Evolutionary conservation across 1,284 basidiomycete genomes (phyloP), one percentile per base, ranked within the genome.

Genomic region (Irpex sp.): DNA sequence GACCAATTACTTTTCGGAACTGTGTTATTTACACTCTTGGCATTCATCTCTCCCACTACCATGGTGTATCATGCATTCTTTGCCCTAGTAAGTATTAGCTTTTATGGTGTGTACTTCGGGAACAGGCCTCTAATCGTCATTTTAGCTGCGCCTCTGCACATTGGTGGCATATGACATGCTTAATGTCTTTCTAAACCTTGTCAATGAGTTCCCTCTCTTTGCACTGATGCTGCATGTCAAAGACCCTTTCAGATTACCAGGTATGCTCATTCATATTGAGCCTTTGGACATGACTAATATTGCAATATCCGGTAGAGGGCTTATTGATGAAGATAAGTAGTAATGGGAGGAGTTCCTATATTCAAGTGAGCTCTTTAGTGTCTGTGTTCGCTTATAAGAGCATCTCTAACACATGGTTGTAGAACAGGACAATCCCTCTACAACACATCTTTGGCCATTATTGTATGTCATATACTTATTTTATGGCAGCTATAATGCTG

Each of bases 1-100:
- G 97, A 99, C 73, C 95, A 98, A 73, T 83, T 98, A 9, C 81
- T 98, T 35, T 88, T 99, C 35, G 97, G 97, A 13, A 97, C 97
- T 0, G 90, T 99, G 51, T 81, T 99, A 26, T 98, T 99, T 78
- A 98, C 95, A 0, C 82, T 98, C 15, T 83, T 94, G 3, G 87
- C 90, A 0, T 98, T 99, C 74, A 81, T 98, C 4, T 90, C 94
- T 62, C 97, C 97, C 1, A 98, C 97, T 0, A 86, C 97, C 1
- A 71, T 92, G 31, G 90, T 89, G 0, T 99, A 97, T 73, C 95
- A 96, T 67, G 75, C 86, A 0, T 77, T 95, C 0, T 97, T 98
- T 67, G 89, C 90, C 2, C 65, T 86, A 61, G 93, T 95, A 62
- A 73, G 87, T 70, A 46, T 31, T 13, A 46, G 43, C 63, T 53